These are phyloP conservation scores for Penicillium sp. DNA, from an alignment of 2,329 filamentous ascomycete species.

Conservation along the genomic window DNA sequence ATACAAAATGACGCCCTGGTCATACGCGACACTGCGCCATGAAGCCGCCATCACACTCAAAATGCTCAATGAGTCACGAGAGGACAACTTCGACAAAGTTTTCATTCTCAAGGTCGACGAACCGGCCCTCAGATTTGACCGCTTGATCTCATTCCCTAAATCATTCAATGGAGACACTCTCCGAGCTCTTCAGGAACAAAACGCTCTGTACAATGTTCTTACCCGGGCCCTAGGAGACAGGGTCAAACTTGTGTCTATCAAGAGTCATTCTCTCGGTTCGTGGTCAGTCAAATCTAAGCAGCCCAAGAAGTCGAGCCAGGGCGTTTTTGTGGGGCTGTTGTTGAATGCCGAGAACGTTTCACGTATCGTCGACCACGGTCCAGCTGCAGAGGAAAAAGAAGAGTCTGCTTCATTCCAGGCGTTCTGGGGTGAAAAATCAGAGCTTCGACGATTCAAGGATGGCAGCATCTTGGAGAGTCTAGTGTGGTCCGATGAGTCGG, in stretches of 20 bases:
- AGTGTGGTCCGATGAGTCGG: slow-evolving; percentile 70
- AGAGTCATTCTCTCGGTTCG: slow-evolving; percentile 37
- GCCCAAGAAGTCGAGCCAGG: slow-evolving; percentile 23
- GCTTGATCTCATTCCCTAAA: slow-evolving; percentile 43
- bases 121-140: slow-evolving; percentile 56
- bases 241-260: slow-evolving; percentile 65
- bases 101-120: slow-evolving; percentile 68
- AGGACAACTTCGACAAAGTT: slow-evolving; percentile 78
- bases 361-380: slow-evolving; percentile 83
- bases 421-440: slow-evolving; percentile 94
- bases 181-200: slow-evolving; percentile 31
- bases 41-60: slow-evolving; percentile 73
- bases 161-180: slow-evolving; percentile 28
- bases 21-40: slow-evolving; percentile 68
- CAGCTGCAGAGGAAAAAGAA: slow-evolving; percentile 78
- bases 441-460: slow-evolving; percentile 91
- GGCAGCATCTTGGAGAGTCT: slow-evolving; percentile 91
- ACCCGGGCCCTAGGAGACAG: slow-evolving; percentile 73
- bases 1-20: slow-evolving; percentile 88
- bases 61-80: slow-evolving; percentile 69
- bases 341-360: slow-evolving; percentile 71
- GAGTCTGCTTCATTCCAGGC: slow-evolving; percentile 77
- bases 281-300: slow-evolving; percentile 52
- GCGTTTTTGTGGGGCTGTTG: slow-evolving; percentile 64
- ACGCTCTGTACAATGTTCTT: slow-evolving; percentile 61